Evolutionary conservation across 371 early-diverging fungal genomes (phyloP).

Genomic region (Thermomucor indicae-seudaticae): DNA sequence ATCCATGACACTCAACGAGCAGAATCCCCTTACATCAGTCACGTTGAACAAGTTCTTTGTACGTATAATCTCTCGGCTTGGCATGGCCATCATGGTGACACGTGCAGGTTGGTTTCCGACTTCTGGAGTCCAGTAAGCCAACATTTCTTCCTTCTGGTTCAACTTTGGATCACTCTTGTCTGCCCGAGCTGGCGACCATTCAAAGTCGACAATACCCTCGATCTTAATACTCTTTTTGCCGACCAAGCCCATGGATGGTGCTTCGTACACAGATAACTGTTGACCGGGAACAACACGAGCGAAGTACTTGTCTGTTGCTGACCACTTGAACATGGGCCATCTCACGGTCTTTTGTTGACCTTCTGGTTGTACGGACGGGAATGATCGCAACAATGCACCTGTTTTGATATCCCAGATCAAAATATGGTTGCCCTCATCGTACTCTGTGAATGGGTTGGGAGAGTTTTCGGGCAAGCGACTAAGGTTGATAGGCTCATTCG

Average conservation of each 20-base stretch:
- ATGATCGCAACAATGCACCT: slow-evolving; percentile 84
- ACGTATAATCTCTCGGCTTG: slow-evolving; percentile 79
- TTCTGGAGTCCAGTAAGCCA: slow-evolving; percentile 97
- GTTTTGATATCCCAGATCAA: slow-evolving; percentile 91
- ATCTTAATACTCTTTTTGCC: slow-evolving; percentile 93
- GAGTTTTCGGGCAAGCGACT: slow-evolving; percentile 46
- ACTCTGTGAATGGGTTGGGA: slow-evolving; percentile 67
- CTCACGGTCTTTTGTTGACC: slow-evolving; percentile 62
- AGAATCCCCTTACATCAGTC: slow-evolving; percentile 47
- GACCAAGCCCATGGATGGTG: slow-evolving; percentile 87
- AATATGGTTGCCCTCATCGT: slow-evolving; percentile 75
- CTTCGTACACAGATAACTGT: slow-evolving; percentile 86
- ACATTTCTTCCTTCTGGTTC: slow-evolving; percentile 60
- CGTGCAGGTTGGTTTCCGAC: slow-evolving; percentile 94
- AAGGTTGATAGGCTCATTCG: slow-evolving; percentile 77
- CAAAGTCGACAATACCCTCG: slow-evolving; percentile 86
- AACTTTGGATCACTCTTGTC: slow-evolving; percentile 43
- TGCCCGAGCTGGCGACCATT: slow-evolving; percentile 76
- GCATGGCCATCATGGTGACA: slow-evolving; percentile 85
- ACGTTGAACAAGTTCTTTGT: slow-evolving; percentile 98
- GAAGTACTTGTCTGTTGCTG: slow-evolving; percentile 89
- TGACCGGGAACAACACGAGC: slow-evolving; percentile 83
- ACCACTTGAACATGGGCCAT: slow-evolving; percentile 98
- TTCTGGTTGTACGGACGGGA: slow-evolving; percentile 58
- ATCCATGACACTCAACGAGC: background rate